phyloP scores from a whole-genome alignment of 495 filamentous ascomycete genomes.

The Tuber umbilicatum region DNA sequence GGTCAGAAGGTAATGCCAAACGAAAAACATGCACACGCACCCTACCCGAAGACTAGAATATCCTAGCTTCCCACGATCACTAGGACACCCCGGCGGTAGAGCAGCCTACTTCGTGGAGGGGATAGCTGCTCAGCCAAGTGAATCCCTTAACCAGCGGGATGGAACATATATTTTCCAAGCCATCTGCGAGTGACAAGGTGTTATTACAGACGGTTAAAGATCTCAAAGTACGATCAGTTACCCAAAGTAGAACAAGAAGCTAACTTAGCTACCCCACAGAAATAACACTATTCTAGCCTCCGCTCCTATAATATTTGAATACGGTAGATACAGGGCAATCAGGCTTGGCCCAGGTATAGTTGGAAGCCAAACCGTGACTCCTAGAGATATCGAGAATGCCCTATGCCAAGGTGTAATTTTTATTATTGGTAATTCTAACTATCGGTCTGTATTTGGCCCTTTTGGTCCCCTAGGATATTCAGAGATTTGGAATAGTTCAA shows the following conservation, averaged over 20 bases:
- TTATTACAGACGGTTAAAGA: background rate
- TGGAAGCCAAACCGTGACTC: background rate
- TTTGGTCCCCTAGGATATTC: too few species aligned
- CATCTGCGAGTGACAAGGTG: background rate
- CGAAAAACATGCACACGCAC: too few species aligned
- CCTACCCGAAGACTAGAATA: too few species aligned
- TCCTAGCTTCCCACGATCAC: too few species aligned
- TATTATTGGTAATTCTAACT: background rate
- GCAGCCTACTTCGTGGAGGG: background rate
- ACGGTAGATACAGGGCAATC: background rate
- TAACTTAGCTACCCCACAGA: background rate
- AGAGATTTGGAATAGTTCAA: too few species aligned
- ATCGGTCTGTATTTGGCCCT: too few species aligned
- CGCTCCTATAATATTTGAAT: background rate
- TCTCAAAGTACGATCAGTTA: background rate
- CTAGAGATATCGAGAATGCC: background rate
- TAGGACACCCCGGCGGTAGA: too few species aligned
- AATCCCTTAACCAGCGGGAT: background rate
- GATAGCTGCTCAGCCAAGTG: background rate
- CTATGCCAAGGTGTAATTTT: background rate
- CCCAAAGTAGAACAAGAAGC: background rate
- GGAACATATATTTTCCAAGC: background rate
- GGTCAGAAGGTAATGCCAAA: too few species aligned
- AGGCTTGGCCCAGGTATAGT: background rate
- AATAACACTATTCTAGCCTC: background rate